Base-by-base conservation (phyloP, 2,329 filamentous ascomycete genomes). In the Calonectria hawksworthii region DNA sequence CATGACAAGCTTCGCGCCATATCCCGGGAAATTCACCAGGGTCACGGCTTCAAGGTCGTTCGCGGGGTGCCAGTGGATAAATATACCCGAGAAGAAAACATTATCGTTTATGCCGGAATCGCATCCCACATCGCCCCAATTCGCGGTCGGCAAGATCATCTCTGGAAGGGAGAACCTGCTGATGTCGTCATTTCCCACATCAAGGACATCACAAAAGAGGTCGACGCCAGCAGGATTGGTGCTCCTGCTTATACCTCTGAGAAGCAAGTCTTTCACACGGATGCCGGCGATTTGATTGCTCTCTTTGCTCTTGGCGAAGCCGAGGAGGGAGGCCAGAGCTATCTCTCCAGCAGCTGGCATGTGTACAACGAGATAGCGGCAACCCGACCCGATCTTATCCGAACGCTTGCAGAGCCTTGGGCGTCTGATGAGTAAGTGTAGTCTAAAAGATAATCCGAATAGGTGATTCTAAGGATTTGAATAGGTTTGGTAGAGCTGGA, bases 361-460 rank as follows among this genome's bases (percentile, higher is more conserved):
- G 89, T 93, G 3, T 93, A 93, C 80, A 93, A 93, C 76, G 88
- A 93, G 80, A 84, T 94, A 2, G 91, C 92, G 0, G 83, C 83
- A 26, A 90, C 87, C 1, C 83, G 91, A 23, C 92, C 92, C 0
- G 92, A 93, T 77, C 83, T 93, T 16, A 89, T 94, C 41, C 84
- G 87, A 4, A 92, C 90, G 0, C 82, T 94, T 32, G 83, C 89
- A 0, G 85, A 88, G 77, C 88, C 83, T 75, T 92, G 82, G 91
- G 82, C 72, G 11, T 78, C 80, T 28, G 87, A 89, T 41, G 83
- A 85, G 88, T 88, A 78, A 78, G 85, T 80, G 0, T 4, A 0
- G 14, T 26, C 34, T 6, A 9, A 0, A 11, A 9, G 1, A 5
- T 14, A 11, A 30, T 18, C 34, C 18, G 38, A n/a, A 23, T 13